These are phyloP conservation scores for Mortierella polycephala DNA, from an alignment of 371 early-diverging fungal genomes.

Conservation along the genomic window DNA sequence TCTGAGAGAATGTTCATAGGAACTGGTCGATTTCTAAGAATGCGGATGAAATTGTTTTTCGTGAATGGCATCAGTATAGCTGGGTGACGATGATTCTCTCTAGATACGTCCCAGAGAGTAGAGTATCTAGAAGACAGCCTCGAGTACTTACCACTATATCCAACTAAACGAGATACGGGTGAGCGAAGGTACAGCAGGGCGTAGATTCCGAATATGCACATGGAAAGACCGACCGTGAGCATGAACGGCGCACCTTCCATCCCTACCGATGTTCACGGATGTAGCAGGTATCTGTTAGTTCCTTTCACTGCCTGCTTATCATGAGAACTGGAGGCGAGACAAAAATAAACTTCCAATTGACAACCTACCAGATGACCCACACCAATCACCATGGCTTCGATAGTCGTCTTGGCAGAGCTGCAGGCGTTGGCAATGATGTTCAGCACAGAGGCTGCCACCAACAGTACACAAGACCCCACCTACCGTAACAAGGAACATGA, in stretches of 20 bases:
- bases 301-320: background rate
- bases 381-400: constrained; percentile 37
- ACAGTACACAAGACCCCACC: constrained; percentile 30
- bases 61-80: too few relatives aligned
- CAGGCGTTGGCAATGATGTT: constrained; percentile 32
- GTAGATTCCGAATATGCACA: constrained; percentile 39
- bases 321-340: too few relatives aligned
- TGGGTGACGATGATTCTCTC: too few relatives aligned
- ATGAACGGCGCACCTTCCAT: constrained; percentile 45
- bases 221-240: constrained; percentile 38
- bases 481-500: constrained; percentile 28
- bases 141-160: constrained; percentile 41
- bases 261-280: constrained; percentile 4
- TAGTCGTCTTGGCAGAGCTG: constrained; percentile 27
- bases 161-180: constrained; percentile 42
- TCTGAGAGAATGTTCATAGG: constrained; percentile 8
- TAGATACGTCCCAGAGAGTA: too few relatives aligned
- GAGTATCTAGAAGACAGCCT: too few relatives aligned
- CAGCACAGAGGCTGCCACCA: constrained; percentile 28
- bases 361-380: constrained; percentile 43
- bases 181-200: constrained; percentile 30
- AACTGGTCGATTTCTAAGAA: constrained; percentile 44
- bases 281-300: background rate
- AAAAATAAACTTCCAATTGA: background rate
- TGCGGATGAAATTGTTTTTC: constrained; percentile 1